phyloP scores from a whole-genome alignment of 1,284 basidiomycete species.

The Porogramme epimiltina region DNA sequence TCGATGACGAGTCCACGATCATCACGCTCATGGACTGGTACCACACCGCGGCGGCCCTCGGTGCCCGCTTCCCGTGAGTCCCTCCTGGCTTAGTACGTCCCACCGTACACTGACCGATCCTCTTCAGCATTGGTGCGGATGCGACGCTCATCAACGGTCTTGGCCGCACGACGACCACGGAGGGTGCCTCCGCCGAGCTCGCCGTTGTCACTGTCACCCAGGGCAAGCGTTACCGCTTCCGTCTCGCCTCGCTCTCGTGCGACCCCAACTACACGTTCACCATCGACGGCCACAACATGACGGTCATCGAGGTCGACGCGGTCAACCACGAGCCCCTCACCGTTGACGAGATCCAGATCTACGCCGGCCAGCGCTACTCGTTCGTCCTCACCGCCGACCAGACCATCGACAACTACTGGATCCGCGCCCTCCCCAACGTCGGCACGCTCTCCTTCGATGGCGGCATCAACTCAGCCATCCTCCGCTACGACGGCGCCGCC shows the following conservation, averaged over 20 bases:
- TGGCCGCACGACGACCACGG: constrained; percentile 32
- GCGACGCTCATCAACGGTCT: constrained; percentile 54
- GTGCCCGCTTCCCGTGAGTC: constrained; percentile 18
- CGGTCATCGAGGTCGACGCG: constrained; percentile 39
- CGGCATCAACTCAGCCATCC: constrained; percentile 38
- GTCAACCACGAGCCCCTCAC: constrained; percentile 32
- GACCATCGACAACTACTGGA: constrained; percentile 19
- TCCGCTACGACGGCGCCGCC: constrained; percentile 37
- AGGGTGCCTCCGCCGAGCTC: constrained; percentile 25
- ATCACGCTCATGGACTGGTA: constrained; percentile 24
- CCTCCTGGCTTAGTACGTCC: background rate
- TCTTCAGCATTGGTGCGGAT: constrained; percentile 8
- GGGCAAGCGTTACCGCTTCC: constrained; percentile 41
- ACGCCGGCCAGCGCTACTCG: constrained; percentile 41
- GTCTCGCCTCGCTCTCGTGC: constrained; percentile 54
- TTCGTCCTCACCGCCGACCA: constrained; percentile 29
- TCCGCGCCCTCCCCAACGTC: constrained; percentile 31
- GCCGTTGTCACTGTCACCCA: constrained; percentile 33
- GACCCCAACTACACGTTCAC: constrained; percentile 36
- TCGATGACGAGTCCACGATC: constrained; percentile 32
- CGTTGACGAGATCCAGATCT: constrained; percentile 35
- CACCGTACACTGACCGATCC: background rate
- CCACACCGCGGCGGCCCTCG: constrained; percentile 18
- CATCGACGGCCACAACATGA: constrained; percentile 39
- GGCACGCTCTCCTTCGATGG: constrained; percentile 32